Evolutionary conservation across 306 rosid species (phyloP), one percentile per base, ranked within the genome.

Genomic region (Lathyrus aphaca): DNA sequence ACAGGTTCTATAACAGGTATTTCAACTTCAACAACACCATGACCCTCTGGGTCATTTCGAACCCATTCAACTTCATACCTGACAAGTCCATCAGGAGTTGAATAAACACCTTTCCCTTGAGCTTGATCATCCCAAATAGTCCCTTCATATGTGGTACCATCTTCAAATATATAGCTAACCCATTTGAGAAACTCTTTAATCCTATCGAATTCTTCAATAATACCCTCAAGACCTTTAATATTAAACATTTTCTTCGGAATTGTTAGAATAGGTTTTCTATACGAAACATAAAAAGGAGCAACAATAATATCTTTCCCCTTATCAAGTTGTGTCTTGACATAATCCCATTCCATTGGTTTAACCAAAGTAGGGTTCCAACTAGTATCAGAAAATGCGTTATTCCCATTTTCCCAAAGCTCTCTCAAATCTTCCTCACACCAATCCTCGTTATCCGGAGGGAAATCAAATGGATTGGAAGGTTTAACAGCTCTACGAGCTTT

Each of bases 71-170:
- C n/a, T n/a, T n/a, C n/a, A n/a, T n/a, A 94, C 97, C 99, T 94
- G 86, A 91, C 91, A 13, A 94, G 83, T 25, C 85, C 92, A 63
- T 66, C 69, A 29, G 79, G 76, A 42, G 90, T 83, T 69, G 81
- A 86, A 75, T 72, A 94, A 60, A 91, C 95, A 50, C 99, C 99
- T 83, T 84, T 94, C 9, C 99, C 99, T 42, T 94, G 99, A 57
- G 97, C 96, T 86, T 85, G 72, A 82, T 94, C 99, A 86, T 94
- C 97, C 99, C 99, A 94, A 73, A 87, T 79, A 29, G 99, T 94
- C 30, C 99, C 97, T 82, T 94, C 99, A 75, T 88, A 91, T 84
- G 95, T 49, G 95, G 95, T 88, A 5, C 95, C 99, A 78, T 94
- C 97, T 10, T 75, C 62, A 37, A 94, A 94, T 66, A 94, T 9